Conservation (phyloP, 306 rosid genomes). For the Quercus suber region DNA sequence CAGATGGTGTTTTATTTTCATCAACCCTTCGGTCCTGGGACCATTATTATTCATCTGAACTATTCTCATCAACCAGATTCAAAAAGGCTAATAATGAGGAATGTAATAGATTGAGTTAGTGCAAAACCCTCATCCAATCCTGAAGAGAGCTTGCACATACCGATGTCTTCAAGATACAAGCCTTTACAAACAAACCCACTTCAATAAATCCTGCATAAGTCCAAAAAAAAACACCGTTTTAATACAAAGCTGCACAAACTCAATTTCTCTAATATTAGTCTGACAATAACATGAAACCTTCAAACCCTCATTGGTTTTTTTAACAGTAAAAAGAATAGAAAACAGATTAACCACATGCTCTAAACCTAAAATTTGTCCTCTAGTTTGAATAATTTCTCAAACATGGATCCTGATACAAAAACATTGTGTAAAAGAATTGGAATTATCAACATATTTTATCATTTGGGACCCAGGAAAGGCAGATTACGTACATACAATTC, state of each 20-base stretch:
- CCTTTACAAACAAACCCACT: background rate
- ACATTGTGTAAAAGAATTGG: background rate
- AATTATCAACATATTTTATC: background rate
- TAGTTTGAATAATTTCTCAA: background rate
- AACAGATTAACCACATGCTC: background rate
- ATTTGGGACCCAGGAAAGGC: background rate
- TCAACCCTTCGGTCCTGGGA: background rate
- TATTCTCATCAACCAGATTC: conserved; percentile 23
- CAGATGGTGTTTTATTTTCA: conserved; percentile 5
- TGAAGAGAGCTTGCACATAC: conserved; percentile 16
- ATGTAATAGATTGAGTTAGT: conserved; percentile 14
- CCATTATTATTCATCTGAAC: conserved; percentile 19
- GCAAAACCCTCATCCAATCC: conserved; percentile 5
- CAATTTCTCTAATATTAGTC: background rate
- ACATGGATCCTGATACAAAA: background rate
- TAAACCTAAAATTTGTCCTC: background rate
- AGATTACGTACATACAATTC: background rate
- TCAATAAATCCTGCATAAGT: conserved; percentile 2
- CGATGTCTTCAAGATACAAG: conserved; percentile 7
- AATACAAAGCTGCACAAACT: background rate
- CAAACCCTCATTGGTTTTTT: background rate
- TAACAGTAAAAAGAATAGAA: background rate
- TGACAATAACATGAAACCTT: background rate
- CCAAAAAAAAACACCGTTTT: no score
- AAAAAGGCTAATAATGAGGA: conserved; percentile 13